phyloP scores from a whole-genome alignment of 2,329 filamentous ascomycete genomes.

The Fusarium mangiferae region DNA sequence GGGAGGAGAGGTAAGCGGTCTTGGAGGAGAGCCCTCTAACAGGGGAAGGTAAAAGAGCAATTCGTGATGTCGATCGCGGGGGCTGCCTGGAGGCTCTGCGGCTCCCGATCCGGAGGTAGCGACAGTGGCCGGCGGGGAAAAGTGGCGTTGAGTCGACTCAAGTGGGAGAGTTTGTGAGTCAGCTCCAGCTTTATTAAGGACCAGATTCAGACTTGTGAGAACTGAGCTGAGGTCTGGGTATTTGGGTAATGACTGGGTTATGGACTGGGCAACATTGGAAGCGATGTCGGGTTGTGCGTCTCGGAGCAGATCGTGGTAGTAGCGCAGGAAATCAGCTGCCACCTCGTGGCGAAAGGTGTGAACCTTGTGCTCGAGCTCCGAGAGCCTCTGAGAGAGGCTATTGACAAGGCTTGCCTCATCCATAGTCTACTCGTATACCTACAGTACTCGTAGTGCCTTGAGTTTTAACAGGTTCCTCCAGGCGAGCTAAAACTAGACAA shows the following conservation, averaged over 20 bases:
- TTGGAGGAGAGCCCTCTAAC: conserved; percentile 58
- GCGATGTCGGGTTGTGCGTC: conserved; percentile 59
- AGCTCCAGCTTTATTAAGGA: conserved; percentile 43
- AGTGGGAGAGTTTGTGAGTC: conserved; percentile 49
- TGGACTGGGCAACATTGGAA: conserved; percentile 56
- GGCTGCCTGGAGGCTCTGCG: conserved; percentile 52
- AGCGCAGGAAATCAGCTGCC: conserved; percentile 65
- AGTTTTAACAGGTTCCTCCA: conserved; percentile 46
- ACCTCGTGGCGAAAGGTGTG: conserved; percentile 66
- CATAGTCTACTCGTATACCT: conserved; percentile 41
- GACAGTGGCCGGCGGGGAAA: conserved; percentile 44
- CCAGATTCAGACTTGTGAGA: conserved; percentile 51
- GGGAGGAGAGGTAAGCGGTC: conserved; percentile 35
- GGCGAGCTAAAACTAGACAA: conserved; percentile 46
- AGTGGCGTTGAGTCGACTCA: conserved; percentile 48
- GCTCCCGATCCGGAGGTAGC: conserved; percentile 44
- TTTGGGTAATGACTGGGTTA: conserved; percentile 56
- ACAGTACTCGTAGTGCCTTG: conserved; percentile 25
- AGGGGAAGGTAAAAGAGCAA: conserved; percentile 73
- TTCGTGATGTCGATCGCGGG: conserved; percentile 67
- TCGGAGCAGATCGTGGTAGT: conserved; percentile 62
- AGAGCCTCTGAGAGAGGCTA: conserved; percentile 64
- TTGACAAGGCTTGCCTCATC: conserved; percentile 59
- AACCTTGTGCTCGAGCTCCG: conserved; percentile 67
- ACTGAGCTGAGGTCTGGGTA: conserved; percentile 58